A percentile compares a stretch with the other conserved stretches of the same genome.
Conservation (phyloP, 176 grass and related monocot species). For the Zea mays region DNA sequence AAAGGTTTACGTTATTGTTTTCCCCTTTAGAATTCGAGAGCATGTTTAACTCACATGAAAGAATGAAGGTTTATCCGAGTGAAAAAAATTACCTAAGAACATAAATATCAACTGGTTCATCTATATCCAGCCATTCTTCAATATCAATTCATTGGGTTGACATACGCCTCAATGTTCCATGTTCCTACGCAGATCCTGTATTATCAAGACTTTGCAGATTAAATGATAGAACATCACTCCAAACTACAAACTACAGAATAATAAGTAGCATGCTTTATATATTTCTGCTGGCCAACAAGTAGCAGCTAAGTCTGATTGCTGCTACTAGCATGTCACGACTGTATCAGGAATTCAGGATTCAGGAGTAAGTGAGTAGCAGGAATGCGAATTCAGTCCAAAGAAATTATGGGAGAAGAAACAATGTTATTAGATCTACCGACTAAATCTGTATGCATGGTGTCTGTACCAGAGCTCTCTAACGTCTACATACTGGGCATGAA, state of each 20-base stretch:
- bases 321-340: background rate
- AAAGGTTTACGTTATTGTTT: background rate
- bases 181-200: slow-evolving; percentile 50
- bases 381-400: slow-evolving; percentile 7
- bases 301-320: background rate
- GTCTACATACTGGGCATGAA: slow-evolving; percentile 63
- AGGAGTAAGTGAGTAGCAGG: background rate
- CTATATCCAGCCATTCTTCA: slow-evolving; percentile 57
- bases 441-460: too few species aligned
- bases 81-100: slow-evolving; percentile 58
- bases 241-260: background rate
- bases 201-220: slow-evolving; percentile 19
- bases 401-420: too few species aligned
- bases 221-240: slow-evolving; percentile 11
- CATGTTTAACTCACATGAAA: background rate
- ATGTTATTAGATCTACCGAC: too few species aligned
- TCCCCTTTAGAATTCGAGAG: background rate
- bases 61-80: background rate
- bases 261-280: background rate
- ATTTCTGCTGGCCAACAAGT: background rate
- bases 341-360: background rate
- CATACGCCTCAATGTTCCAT: slow-evolving; percentile 32
- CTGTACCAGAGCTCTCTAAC: slow-evolving; percentile 11
- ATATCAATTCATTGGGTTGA: slow-evolving; percentile 62
- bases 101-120: slow-evolving; percentile 79